A percentile compares a stretch with the other conserved stretches of the same genome.
phyloP scores from a whole-genome alignment of 345 rosid species.

The Iberis pinnata region DNA sequence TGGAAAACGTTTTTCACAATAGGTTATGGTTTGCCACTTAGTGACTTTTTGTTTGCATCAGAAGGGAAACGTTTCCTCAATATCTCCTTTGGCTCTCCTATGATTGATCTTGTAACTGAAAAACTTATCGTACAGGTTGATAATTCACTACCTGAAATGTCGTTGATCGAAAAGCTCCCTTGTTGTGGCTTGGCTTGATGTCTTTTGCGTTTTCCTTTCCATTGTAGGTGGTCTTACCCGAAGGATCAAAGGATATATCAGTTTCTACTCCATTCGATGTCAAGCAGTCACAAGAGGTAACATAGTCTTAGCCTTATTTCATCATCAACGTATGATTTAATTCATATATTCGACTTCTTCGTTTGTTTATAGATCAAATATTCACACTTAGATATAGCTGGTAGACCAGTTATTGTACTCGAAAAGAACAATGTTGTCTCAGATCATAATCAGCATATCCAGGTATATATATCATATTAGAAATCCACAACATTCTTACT shows the following conservation, averaged over 20 bases:
- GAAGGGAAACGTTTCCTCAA: slow-evolving; percentile 73
- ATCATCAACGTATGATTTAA: not conserved
- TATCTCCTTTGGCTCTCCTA: slow-evolving; percentile 67
- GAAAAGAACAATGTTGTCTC: slow-evolving; percentile 76
- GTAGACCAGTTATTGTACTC: slow-evolving; percentile 78
- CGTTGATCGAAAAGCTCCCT: not conserved
- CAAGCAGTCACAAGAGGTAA: slow-evolving; percentile 74
- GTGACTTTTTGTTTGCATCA: slow-evolving; percentile 65
- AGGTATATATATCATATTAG: slow-evolving; percentile 39
- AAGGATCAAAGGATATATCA: slow-evolving; percentile 64
- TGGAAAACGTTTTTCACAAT: slow-evolving; percentile 94
- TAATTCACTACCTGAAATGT: not conserved
- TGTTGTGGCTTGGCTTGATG: not conserved
- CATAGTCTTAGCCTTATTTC: slow-evolving; percentile 4
- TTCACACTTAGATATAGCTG: slow-evolving; percentile 85
- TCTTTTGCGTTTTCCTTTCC: not conserved
- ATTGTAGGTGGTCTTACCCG: slow-evolving; percentile 85
- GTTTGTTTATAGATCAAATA: slow-evolving; percentile 49
- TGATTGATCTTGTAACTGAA: slow-evolving; percentile 65
- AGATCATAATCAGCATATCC: slow-evolving; percentile 84
- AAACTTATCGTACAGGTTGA: slow-evolving; percentile 72
- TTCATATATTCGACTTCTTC: not conserved
- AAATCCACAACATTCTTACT: not conserved
- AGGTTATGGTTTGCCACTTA: slow-evolving; percentile 87
- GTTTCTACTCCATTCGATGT: slow-evolving; percentile 69